These are phyloP conservation scores for Cytospora mali DNA, from an alignment of 2,329 filamentous ascomycete genomes.

Conservation along the genomic window DNA sequence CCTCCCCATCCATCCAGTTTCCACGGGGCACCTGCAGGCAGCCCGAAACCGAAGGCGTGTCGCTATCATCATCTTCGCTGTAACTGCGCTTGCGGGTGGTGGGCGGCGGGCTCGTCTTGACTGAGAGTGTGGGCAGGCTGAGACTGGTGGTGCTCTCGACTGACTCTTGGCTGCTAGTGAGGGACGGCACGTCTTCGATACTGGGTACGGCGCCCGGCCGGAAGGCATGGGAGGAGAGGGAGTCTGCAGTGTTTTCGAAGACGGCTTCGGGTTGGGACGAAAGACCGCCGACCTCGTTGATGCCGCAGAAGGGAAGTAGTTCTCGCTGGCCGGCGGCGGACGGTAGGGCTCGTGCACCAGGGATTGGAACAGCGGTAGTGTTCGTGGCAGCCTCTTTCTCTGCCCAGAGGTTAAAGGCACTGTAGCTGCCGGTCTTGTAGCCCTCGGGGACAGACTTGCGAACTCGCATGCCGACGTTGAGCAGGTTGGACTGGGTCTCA, in stretches of 20 bases:
- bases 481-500: conserved; percentile 76
- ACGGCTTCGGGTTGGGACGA: conserved; percentile 52
- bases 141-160: conserved; percentile 40
- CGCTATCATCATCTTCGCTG: conserved; percentile 45
- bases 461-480: conserved; percentile 91
- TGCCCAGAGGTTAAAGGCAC: conserved; percentile 56
- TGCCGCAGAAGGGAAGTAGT: conserved; percentile 77
- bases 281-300: conserved; percentile 74
- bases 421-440: conserved; percentile 74
- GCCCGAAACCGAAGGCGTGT: conserved; percentile 26
- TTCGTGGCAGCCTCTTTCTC: conserved; percentile 36
- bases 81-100: conserved; percentile 52
- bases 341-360: conserved; percentile 31
- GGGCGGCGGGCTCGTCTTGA: conserved; percentile 23
- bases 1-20: conserved; percentile 42
- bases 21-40: conserved; percentile 27
- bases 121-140: conserved; percentile 21
- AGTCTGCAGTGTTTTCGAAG: conserved; percentile 2
- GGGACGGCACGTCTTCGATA: conserved; percentile 47
- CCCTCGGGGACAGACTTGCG: conserved; percentile 92
- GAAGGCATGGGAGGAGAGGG: conserved; percentile 29
- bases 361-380: conserved; percentile 15
- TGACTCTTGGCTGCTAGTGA: conserved; percentile 61
- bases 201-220: conserved; percentile 36
- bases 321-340: conserved; percentile 53